phyloP scores from a whole-genome alignment of 768 basidiomycete species.

The Tulasnella sp. region DNA sequence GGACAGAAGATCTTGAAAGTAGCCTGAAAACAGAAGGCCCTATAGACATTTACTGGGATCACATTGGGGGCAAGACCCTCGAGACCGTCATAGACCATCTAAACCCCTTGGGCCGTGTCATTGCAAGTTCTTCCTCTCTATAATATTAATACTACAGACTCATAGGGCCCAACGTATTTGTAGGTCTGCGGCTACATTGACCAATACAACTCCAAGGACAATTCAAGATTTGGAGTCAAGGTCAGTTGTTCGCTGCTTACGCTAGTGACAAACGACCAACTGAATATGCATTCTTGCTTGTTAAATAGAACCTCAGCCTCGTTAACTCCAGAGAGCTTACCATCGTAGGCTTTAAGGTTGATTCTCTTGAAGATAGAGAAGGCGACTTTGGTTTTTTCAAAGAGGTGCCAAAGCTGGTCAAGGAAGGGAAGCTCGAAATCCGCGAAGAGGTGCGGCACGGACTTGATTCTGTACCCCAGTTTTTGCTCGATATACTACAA shows the following conservation, averaged over 20 bases:
- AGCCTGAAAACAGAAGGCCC: constrained; percentile 57
- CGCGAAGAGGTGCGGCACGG: constrained; percentile 36
- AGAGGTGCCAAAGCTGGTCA: constrained; percentile 32
- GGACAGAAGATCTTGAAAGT: constrained; percentile 52
- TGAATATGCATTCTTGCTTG: background rate
- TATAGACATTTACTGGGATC: constrained; percentile 49
- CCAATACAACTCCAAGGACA: background rate
- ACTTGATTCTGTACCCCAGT: constrained; percentile 35
- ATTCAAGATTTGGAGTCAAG: background rate
- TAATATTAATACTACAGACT: background rate
- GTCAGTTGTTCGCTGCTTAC: background rate
- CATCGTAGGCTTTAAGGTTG: background rate
- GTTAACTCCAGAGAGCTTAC: background rate
- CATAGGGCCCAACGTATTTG: background rate
- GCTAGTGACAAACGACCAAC: background rate
- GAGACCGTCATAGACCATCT: constrained; percentile 35
- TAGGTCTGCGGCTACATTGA: background rate
- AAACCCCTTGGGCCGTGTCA: constrained; percentile 12
- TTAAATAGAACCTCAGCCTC: background rate
- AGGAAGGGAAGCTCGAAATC: constrained; percentile 33
- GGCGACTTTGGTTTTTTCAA: constrained; percentile 27
- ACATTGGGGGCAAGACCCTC: constrained; percentile 36
- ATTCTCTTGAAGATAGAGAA: constrained; percentile 18
- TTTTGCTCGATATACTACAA: constrained; percentile 34
- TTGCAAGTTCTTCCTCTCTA: background rate